These are phyloP conservation scores for Lecanosticta acicola DNA, from an alignment of 2,329 filamentous ascomycete genomes.

Conservation along the genomic window DNA sequence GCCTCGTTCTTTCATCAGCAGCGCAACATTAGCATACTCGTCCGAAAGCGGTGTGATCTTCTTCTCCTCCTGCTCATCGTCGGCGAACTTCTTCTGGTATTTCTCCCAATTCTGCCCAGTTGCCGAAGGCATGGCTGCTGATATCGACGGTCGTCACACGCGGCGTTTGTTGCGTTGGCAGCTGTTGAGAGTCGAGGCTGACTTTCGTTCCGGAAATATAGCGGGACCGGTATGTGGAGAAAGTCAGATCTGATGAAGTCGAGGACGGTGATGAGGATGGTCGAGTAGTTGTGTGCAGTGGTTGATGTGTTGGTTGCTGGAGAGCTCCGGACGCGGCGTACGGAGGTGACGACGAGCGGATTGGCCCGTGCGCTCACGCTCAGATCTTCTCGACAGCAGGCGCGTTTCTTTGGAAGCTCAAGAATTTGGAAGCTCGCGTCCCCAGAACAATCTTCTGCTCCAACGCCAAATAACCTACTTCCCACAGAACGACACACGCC, in stretches of 20 bases:
- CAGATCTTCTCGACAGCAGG: background rate
- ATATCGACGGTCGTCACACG: conserved; percentile 20
- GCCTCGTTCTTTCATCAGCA: background rate
- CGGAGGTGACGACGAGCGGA: conserved; percentile 2
- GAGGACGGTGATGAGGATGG: conserved; percentile 7
- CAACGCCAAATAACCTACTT: background rate
- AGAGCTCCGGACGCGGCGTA: background rate
- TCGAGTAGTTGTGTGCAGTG: conserved; percentile 2
- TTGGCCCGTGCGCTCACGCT: background rate
- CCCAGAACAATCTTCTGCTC: background rate
- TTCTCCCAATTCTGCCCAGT: conserved; percentile 92
- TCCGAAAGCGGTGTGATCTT: conserved; percentile 97
- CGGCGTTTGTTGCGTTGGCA: background rate
- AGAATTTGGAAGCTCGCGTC: no score
- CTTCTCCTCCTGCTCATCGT: conserved; percentile 98
- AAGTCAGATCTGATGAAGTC: background rate
- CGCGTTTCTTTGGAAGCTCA: background rate
- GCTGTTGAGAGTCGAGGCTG: no score
- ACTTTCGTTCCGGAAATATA: no score
- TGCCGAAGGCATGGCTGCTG: conserved; percentile 75
- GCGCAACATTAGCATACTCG: conserved; percentile 61
- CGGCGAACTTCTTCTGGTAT: conserved; percentile 93
- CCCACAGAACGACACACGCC: no score
- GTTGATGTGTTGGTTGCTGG: background rate
- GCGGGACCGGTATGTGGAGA: no score